Conservation (phyloP, 306 rosid genomes). For the Comarum palustre region DNA sequence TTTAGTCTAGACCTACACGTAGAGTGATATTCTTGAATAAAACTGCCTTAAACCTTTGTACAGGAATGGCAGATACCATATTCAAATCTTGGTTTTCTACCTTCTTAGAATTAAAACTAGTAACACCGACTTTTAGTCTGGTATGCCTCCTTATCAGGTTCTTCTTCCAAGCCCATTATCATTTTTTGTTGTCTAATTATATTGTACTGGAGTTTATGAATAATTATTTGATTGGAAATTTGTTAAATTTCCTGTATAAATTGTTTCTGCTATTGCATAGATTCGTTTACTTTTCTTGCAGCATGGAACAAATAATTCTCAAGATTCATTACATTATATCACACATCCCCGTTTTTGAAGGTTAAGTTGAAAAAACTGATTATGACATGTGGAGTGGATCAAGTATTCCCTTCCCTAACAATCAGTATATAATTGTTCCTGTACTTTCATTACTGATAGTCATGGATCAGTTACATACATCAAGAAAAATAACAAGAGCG, state of each 20-base stretch:
- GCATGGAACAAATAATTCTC: constrained; percentile 46
- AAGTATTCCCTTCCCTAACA: constrained; percentile 36
- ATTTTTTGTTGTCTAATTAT: not conserved
- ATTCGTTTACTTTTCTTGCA: constrained; percentile 32
- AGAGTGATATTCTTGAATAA: not conserved
- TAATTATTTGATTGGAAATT: not conserved
- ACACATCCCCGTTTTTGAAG: constrained; percentile 46
- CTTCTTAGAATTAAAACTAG: not conserved
- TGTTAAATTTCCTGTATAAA: not conserved
- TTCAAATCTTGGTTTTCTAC: not conserved
- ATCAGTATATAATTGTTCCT: not conserved
- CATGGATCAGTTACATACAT: not conserved
- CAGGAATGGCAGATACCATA: not conserved
- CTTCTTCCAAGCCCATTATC: not conserved
- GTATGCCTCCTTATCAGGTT: not conserved
- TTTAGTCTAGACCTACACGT: not conserved
- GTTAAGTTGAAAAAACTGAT: constrained; percentile 44
- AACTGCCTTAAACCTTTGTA: not conserved
- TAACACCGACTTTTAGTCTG: not conserved
- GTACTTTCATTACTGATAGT: not conserved
- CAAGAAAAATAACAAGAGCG: not conserved
- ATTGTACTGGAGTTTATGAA: not conserved
- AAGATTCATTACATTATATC: constrained; percentile 55
- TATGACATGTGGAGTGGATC: constrained; percentile 69
- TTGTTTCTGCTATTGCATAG: not conserved